Percentiles rank a stretch among this genome's conserved stretches.
Conservation (phyloP, 179 eudicot species). For the Gypsophila paniculata region DNA sequence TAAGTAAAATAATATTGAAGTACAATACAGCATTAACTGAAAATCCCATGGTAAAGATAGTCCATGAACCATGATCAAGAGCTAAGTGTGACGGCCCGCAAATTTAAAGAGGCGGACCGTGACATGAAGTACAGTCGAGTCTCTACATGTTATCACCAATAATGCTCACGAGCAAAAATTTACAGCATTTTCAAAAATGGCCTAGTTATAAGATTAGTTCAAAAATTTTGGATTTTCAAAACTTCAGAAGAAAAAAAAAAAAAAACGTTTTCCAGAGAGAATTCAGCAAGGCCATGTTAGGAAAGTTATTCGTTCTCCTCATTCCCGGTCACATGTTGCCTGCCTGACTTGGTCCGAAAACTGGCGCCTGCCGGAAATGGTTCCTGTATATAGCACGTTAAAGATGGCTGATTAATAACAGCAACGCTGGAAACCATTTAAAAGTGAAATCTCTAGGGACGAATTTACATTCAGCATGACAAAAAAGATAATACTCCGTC, state of each 20-base stretch:
- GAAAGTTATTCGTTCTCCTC: constrained; percentile 28
- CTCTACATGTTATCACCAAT: constrained; percentile 24
- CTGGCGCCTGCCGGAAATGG: constrained; percentile 54
- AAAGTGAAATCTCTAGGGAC: constrained; percentile 21
- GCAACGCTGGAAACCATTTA: constrained; percentile 29
- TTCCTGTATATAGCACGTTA: constrained; percentile 35
- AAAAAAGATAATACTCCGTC: background rate
- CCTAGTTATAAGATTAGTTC: constrained; percentile 33
- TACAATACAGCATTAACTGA: constrained; percentile 17
- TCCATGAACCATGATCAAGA: constrained; percentile 17
- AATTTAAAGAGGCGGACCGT: too few species aligned
- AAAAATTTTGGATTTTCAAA: constrained; percentile 30
- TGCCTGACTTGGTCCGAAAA: constrained; percentile 41
- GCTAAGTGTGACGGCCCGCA: background rate
- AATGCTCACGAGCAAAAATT: constrained; percentile 25
- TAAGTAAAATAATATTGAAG: background rate
- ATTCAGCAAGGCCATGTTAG: constrained; percentile 23
- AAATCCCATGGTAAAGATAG: constrained; percentile 23
- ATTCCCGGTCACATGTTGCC: constrained; percentile 26
- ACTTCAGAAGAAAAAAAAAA: constrained; percentile 19
- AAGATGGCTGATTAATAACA: background rate
- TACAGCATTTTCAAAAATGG: constrained; percentile 38
- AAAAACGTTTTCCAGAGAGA: constrained; percentile 15
- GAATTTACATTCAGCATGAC: background rate
- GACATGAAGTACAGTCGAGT: too few species aligned